phyloP scores from a whole-genome alignment of 352 stramenopile species.

The Globisporangium parvum region DNA sequence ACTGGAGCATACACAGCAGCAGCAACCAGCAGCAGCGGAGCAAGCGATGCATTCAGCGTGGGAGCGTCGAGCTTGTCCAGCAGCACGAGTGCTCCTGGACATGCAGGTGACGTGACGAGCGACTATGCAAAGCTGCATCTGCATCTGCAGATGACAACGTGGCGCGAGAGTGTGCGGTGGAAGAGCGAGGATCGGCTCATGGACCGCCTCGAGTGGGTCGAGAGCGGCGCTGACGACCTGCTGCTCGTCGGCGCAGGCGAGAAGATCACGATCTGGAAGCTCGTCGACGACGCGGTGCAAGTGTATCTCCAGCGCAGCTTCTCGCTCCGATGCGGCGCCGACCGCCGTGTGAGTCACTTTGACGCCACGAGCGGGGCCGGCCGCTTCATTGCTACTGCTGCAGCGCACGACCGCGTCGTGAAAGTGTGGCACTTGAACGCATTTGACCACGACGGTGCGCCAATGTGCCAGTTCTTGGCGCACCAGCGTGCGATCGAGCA shows the following conservation, averaged over 20 bases:
- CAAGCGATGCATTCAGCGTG: slow-evolving; percentile 3
- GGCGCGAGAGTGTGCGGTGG: slow-evolving; percentile 68
- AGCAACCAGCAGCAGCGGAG: not conserved
- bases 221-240: slow-evolving; percentile 62
- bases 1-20: not conserved
- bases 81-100: not conserved
- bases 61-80: not conserved
- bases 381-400: slow-evolving; percentile 52
- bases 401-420: slow-evolving; percentile 53
- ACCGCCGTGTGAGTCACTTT: slow-evolving; percentile 37
- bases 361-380: slow-evolving; percentile 47
- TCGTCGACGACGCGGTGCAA: slow-evolving; percentile 72
- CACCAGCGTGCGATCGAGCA: slow-evolving; percentile 51
- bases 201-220: slow-evolving; percentile 69
- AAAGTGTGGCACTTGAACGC: slow-evolving; percentile 64
- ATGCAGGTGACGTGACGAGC: slow-evolving; percentile 14
- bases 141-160: slow-evolving; percentile 58
- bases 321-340: slow-evolving; percentile 15
- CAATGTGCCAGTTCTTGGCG: slow-evolving; percentile 52
- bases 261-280: slow-evolving; percentile 76
- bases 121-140: slow-evolving; percentile 68
- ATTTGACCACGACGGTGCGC: slow-evolving; percentile 43
- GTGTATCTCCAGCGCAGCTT: slow-evolving; percentile 78
- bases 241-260: slow-evolving; percentile 59
- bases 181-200: slow-evolving; percentile 52